A percentile compares a stretch with the other conserved stretches of the same genome.
phyloP scores from a whole-genome alignment of 371 early-diverging fungal species.

The Lichtheimia ramosa region DNA sequence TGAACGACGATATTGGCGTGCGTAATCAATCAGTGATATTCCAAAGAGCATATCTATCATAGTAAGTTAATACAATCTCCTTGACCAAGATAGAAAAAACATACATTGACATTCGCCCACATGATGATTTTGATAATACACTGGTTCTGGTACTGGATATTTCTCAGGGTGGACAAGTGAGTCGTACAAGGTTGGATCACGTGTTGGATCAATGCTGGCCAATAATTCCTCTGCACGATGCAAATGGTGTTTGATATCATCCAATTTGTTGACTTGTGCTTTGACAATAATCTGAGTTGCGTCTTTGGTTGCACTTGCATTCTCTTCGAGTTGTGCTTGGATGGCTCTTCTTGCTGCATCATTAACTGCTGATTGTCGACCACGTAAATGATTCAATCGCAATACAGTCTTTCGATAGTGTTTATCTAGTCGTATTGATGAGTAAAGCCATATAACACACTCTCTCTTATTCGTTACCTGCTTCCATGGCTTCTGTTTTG shows the following conservation, averaged over 20 bases:
- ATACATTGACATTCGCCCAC: conserved; percentile 36
- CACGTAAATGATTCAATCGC: conserved; percentile 11
- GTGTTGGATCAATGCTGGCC: conserved; percentile 10
- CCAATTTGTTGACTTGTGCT: conserved; percentile 4
- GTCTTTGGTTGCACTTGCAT: conserved; percentile 10
- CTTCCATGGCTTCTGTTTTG: conserved; percentile 20
- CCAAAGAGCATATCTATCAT: conserved; percentile 62
- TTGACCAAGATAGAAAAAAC: not conserved
- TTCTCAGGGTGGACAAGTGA: conserved; percentile 1
- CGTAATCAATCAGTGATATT: conserved; percentile 50
- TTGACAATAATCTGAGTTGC: conserved; percentile 4
- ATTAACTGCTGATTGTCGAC: conserved; percentile 16
- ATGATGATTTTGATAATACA: conserved; percentile 22
- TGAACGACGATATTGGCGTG: conserved; percentile 41
- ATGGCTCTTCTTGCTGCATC: conserved; percentile 14
- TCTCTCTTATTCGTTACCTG: conserved; percentile 11
- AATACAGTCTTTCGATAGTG: conserved; percentile 19
- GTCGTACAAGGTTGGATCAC: conserved; percentile 11
- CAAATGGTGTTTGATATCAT: not conserved
- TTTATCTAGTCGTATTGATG: conserved; percentile 2
- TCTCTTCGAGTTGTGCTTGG: conserved; percentile 16
- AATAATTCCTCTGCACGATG: not conserved
- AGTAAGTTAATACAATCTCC: not conserved
- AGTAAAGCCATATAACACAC: not conserved
- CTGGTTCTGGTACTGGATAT: conserved; percentile 11